Percentiles rank a stretch among this genome's conserved stretches.
These are phyloP conservation scores for Phytopythium litorale DNA, from an alignment of 352 stramenopile species.

Conservation along the genomic window DNA sequence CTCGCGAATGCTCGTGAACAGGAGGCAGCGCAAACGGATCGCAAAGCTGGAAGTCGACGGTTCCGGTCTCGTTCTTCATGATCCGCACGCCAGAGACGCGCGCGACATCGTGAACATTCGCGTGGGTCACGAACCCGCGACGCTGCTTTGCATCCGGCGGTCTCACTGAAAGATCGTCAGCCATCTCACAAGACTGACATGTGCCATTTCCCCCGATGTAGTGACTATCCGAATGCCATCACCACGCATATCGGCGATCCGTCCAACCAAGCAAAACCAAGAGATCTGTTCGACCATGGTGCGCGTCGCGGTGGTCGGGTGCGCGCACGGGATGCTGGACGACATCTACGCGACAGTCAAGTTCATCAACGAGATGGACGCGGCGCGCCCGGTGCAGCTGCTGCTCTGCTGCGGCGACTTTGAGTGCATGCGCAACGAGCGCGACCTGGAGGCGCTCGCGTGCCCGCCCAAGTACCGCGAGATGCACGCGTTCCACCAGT, in stretches of 20 bases:
- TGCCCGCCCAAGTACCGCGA: conserved; percentile 96
- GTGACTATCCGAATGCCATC: background rate
- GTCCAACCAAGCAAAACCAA: background rate
- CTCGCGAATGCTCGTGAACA: background rate
- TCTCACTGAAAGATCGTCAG: background rate
- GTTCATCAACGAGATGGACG: conserved; percentile 87
- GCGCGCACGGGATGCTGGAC: conserved; percentile 97
- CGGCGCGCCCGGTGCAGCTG: conserved; percentile 86
- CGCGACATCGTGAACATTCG: background rate
- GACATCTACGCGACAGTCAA: conserved; percentile 95
- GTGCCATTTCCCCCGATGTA: background rate
- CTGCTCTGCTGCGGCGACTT: conserved; percentile 99
- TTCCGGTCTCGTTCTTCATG: background rate
- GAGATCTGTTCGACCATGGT: conserved; percentile 23
- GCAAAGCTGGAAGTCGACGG: background rate
- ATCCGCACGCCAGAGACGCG: background rate
- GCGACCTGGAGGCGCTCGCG: conserved; percentile 93
- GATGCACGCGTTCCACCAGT: conserved; percentile 93
- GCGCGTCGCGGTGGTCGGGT: conserved; percentile 95
- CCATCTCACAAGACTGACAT: background rate
- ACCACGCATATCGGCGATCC: background rate
- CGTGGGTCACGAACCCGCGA: background rate
- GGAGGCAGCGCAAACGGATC: background rate
- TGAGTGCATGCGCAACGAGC: conserved; percentile 94
- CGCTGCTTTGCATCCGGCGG: background rate